Evolutionary conservation across 2,329 filamentous ascomycete species (phyloP).

Genomic region (Alternaria ethzedia): DNA sequence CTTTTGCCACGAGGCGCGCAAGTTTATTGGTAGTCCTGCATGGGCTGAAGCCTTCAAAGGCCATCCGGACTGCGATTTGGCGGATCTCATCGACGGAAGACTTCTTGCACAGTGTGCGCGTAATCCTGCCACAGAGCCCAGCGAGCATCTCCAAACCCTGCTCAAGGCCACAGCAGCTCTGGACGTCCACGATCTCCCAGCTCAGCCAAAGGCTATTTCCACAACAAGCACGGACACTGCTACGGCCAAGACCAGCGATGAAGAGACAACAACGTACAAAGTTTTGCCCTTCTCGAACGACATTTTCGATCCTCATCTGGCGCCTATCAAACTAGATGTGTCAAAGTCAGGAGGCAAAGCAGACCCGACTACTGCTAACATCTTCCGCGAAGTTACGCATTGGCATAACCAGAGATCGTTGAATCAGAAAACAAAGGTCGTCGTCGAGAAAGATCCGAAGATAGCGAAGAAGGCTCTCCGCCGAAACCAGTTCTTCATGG

Average conservation of each 20-base stretch:
- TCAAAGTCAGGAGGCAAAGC: constrained; percentile 31
- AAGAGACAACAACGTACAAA: constrained; percentile 25
- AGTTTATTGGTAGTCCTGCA: constrained; percentile 45
- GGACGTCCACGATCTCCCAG: constrained; percentile 21
- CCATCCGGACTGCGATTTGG: constrained; percentile 53
- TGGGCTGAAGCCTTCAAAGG: constrained; percentile 44
- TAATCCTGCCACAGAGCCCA: constrained; percentile 20
- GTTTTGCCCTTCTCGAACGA: constrained; percentile 57
- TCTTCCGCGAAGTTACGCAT: constrained; percentile 60
- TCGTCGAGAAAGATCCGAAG: constrained; percentile 43
- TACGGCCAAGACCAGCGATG: constrained; percentile 8
- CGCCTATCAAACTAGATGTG: constrained; percentile 51
- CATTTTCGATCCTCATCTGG: constrained; percentile 57
- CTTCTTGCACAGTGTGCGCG: constrained; percentile 39
- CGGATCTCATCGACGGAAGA: constrained; percentile 64
- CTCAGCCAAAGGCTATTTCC: constrained; percentile 8
- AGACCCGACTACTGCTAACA: constrained; percentile 45
- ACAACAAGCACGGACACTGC: neutral
- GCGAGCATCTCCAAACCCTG: constrained; percentile 26
- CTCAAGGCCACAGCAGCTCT: constrained; percentile 28
- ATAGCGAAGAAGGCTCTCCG: constrained; percentile 30
- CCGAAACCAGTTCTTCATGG: constrained; percentile 24
- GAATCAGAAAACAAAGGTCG: constrained; percentile 47
- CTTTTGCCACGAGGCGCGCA: constrained; percentile 48
- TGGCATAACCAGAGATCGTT: constrained; percentile 68